A percentile compares a stretch with the other conserved stretches of the same genome.
Evolutionary conservation across 257 asterid genomes (phyloP).

Genomic region (Ehretia macrophylla): DNA sequence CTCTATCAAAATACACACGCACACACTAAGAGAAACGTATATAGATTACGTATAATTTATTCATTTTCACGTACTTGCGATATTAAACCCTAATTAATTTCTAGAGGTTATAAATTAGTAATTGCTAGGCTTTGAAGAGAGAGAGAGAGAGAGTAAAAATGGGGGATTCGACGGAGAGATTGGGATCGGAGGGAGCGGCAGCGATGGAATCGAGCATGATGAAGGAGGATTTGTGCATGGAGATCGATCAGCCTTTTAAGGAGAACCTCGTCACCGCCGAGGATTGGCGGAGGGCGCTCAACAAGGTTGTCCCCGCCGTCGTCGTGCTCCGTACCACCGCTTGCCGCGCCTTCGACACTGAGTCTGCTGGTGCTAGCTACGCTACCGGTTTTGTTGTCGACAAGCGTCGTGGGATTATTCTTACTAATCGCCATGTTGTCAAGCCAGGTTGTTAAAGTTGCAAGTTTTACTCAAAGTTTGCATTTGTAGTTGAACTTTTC

Average conservation of each 20-base stretch:
- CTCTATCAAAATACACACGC: no score
- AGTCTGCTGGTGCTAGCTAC: slow-evolving; percentile 85
- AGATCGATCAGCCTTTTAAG: slow-evolving; percentile 79
- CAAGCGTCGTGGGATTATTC: slow-evolving; percentile 87
- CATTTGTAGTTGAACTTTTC: slow-evolving; percentile 1
- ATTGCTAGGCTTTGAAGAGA: not conserved
- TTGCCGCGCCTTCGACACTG: slow-evolving; percentile 92
- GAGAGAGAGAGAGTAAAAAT: not conserved
- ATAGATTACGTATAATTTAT: no score
- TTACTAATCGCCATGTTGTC: slow-evolving; percentile 92
- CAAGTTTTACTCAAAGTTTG: not conserved
- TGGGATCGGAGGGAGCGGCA: slow-evolving; percentile 70
- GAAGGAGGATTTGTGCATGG: slow-evolving; percentile 87
- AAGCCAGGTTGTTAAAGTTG: slow-evolving; percentile 57
- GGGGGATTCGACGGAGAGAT: slow-evolving; percentile 44
- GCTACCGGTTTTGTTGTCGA: slow-evolving; percentile 95
- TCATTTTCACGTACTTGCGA: not conserved
- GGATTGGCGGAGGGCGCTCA: slow-evolving; percentile 90
- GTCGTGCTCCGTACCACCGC: slow-evolving; percentile 95
- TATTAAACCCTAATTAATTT: not conserved
- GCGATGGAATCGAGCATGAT: slow-evolving; percentile 61
- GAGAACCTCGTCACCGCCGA: slow-evolving; percentile 70
- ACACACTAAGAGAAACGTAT: no score
- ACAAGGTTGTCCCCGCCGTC: slow-evolving; percentile 88
- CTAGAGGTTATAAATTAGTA: not conserved